Evolutionary conservation across 1,284 basidiomycete species (phyloP).

Genomic region (Erythrobasidium hasegawianum): DNA sequence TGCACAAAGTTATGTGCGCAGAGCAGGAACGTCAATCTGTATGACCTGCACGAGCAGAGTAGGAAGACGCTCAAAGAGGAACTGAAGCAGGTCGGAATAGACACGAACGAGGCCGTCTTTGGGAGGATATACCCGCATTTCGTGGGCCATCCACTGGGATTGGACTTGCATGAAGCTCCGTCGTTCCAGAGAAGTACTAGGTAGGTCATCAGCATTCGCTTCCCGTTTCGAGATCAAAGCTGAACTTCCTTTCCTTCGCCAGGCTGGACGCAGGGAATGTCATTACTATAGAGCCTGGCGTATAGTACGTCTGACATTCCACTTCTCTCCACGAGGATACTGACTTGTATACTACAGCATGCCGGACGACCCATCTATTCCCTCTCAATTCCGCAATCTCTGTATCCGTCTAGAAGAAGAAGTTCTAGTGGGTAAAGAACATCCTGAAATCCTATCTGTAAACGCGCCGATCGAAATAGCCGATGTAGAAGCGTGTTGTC

Average conservation of each 20-base stretch:
- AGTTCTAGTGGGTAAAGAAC: conserved; percentile 66
- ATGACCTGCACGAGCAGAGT: conserved; percentile 74
- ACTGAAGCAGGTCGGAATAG: conserved; percentile 77
- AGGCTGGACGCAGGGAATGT: conserved; percentile 76
- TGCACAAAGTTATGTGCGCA: conserved; percentile 64
- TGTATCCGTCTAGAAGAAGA: conserved; percentile 92
- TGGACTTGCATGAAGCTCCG: conserved; percentile 55
- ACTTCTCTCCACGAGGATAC: too few species aligned
- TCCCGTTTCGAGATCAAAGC: neutral
- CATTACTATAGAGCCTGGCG: conserved; percentile 61
- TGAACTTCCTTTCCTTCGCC: neutral
- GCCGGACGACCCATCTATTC: conserved; percentile 69
- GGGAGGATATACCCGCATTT: conserved; percentile 78
- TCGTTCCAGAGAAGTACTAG: conserved; percentile 48
- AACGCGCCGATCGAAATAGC: conserved; percentile 84
- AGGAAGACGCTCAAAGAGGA: conserved; percentile 68
- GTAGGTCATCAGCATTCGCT: conserved; percentile 43
- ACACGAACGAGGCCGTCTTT: conserved; percentile 63
- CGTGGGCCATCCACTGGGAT: conserved; percentile 66
- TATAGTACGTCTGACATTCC: conserved; percentile 14
- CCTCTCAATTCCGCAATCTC: conserved; percentile 78
- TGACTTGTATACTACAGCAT: conserved; percentile 71
- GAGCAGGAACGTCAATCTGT: conserved; percentile 58
- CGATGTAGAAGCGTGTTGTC: conserved; percentile 83
- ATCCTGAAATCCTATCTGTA: conserved; percentile 67